Base-by-base conservation (phyloP, 306 rosid species). In the Rubus idaeus region DNA sequence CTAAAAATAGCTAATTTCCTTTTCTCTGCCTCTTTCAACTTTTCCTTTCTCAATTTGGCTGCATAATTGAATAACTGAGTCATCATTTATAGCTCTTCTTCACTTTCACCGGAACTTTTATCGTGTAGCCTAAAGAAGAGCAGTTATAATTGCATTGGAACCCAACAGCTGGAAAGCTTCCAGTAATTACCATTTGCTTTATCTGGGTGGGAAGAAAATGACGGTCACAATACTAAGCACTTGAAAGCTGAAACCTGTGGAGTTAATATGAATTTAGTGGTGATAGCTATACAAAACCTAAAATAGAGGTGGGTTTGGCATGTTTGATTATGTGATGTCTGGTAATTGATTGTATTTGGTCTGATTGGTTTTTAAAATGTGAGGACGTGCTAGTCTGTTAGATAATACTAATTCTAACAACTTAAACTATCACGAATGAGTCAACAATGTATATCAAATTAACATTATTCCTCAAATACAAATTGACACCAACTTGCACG, bases 151-250 rank as follows among this genome's bases (percentile, higher is more conserved):
- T 56, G 77, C 66, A 39, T 40, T 51, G 82, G 55, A 62, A 45
- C 66, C 57, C 58, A 72, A 79, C 67, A 71, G 77, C 77, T 78
- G 73, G 67, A 71, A 78, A 78, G 73, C 47, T 51, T 30, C 40
- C 53, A 37, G 20, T 62, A 10, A 41, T 58, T 77, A 26, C 35
- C 57, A 18, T 46, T 30, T 17, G 26, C 47, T 18, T 13, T 23
- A 14, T 44, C 16, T 30, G 58, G 61, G 69, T 60, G 65, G 68
- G 50, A 40, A 40, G 51, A 52, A 71, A 52, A 52, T 12, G 75
- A 72, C 14, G 3, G 49, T 71, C 62, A 70, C 60, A 70, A 14
- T 63, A 30, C 21, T 63, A 16, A 63, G 45, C 68, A 63, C 45
- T 63, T 63, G 49, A 65, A 65, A 65, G 70, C 30, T 65, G 23